Conservation (phyloP, 129 eudicot species). For the Ambrosia trifida region DNA sequence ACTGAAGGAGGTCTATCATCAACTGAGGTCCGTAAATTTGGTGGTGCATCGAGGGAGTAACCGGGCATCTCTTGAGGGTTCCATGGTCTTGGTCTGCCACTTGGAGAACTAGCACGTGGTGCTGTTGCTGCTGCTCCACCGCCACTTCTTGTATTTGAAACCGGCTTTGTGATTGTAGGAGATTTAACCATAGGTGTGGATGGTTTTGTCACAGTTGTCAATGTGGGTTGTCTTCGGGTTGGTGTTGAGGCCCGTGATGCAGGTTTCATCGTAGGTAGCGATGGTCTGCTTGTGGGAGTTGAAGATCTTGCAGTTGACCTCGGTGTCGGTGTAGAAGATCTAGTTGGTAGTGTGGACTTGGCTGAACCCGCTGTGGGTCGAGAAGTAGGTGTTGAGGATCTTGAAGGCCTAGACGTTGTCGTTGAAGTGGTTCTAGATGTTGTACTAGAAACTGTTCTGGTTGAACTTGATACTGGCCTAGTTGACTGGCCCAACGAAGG, state of each 20-base stretch:
- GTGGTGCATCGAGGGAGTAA: constrained; percentile 82
- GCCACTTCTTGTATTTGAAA: constrained; percentile 39
- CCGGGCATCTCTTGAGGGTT: constrained; percentile 99
- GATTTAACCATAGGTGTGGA: constrained; percentile 46
- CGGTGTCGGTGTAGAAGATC: constrained; percentile 74
- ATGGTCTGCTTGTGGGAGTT: constrained; percentile 64
- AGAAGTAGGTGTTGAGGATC: constrained; percentile 79
- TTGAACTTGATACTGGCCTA: constrained; percentile 40
- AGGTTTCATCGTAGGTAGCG: constrained; percentile 49
- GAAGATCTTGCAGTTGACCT: constrained; percentile 72
- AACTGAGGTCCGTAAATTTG: constrained; percentile 81
- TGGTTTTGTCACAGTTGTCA: constrained; percentile 42
- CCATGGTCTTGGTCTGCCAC: constrained; percentile 79
- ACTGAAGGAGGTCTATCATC: constrained; percentile 77
- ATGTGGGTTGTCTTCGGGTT: constrained; percentile 62
- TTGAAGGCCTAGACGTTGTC: constrained; percentile 54
- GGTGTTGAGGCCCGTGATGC: constrained; percentile 78
- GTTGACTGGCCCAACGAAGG: constrained; percentile 59
- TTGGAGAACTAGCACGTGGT: constrained; percentile 72
- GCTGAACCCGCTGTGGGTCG: constrained; percentile 52
- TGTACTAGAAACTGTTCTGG: constrained; percentile 33
- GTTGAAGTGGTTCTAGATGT: constrained; percentile 29
- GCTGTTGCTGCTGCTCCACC: constrained; percentile 36
- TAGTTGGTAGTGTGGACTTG: constrained; percentile 53
- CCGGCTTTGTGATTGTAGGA: constrained; percentile 43